Conservation (phyloP, 2,329 filamentous ascomycete species). For the Ophiostoma montium region DNA sequence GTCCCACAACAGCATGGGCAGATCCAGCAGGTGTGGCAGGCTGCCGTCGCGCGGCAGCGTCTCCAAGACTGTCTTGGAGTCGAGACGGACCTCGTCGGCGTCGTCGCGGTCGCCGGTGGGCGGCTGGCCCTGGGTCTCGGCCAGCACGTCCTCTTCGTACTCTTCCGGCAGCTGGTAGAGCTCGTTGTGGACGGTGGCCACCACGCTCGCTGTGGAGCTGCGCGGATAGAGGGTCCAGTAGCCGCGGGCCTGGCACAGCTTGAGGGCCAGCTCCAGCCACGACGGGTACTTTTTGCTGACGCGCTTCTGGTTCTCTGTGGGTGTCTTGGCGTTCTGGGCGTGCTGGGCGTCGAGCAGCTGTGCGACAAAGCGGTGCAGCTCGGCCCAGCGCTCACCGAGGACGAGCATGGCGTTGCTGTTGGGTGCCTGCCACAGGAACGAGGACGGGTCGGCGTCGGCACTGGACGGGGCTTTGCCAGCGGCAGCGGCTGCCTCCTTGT, state of each 20-base stretch:
- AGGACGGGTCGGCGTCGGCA: slow-evolving; percentile 24
- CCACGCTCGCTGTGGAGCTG: slow-evolving; percentile 32
- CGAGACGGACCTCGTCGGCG: slow-evolving; percentile 17
- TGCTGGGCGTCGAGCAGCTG: slow-evolving; percentile 35
- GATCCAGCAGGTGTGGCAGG: slow-evolving; percentile 28
- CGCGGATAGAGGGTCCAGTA: slow-evolving; percentile 73
- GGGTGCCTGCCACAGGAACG: slow-evolving; percentile 77
- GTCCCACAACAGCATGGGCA: slow-evolving; percentile 51
- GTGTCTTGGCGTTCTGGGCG: no score
- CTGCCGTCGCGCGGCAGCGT: slow-evolving; percentile 30
- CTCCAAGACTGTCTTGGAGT: slow-evolving; percentile 34
- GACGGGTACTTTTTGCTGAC: slow-evolving; percentile 57
- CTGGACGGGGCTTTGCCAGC: background rate
- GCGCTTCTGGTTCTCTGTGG: slow-evolving; percentile 29
- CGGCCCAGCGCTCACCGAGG: slow-evolving; percentile 74
- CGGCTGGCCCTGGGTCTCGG: background rate
- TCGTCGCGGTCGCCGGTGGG: slow-evolving; percentile 13
- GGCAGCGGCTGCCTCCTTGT: background rate
- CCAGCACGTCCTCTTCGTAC: slow-evolving; percentile 24
- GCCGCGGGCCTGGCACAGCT: slow-evolving; percentile 60
- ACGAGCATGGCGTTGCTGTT: slow-evolving; percentile 70
- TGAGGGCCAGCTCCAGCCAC: slow-evolving; percentile 66
- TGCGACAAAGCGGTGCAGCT: slow-evolving; percentile 69
- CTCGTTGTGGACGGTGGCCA: slow-evolving; percentile 68
- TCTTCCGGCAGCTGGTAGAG: slow-evolving; percentile 61